A percentile compares a stretch with the other conserved stretches of the same genome.
These are phyloP conservation scores for Magnaporthiopsis rhizophila DNA, from an alignment of 2,329 filamentous ascomycete genomes.

Conservation along the genomic window DNA sequence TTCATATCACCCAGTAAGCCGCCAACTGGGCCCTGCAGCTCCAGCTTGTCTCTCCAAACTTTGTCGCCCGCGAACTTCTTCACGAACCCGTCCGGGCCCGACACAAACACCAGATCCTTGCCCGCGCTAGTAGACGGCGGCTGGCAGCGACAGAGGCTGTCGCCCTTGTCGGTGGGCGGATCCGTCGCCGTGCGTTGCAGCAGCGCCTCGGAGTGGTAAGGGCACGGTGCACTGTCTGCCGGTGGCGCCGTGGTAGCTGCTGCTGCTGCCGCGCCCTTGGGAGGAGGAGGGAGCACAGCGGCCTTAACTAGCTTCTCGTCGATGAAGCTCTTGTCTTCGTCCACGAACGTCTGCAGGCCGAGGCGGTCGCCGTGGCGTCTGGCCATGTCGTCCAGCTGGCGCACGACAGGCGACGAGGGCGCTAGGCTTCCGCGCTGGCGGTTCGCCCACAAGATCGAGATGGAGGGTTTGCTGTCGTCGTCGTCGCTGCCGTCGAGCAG, in stretches of 20 bases:
- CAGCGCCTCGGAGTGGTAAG: slow-evolving; percentile 19
- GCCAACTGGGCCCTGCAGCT: slow-evolving; percentile 66
- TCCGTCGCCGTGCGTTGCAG: slow-evolving; percentile 15
- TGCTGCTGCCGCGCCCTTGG: slow-evolving; percentile 8
- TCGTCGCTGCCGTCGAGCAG: slow-evolving; percentile 35
- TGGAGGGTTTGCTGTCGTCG: slow-evolving; percentile 26
- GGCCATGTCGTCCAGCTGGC: slow-evolving; percentile 57
- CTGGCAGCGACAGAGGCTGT: slow-evolving; percentile 19
- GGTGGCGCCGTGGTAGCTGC: neutral
- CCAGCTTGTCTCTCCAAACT: slow-evolving; percentile 61
- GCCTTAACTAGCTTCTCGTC: slow-evolving; percentile 22
- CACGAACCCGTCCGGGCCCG: slow-evolving; percentile 87
- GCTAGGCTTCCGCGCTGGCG: slow-evolving; percentile 56
- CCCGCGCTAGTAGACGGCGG: slow-evolving; percentile 24
- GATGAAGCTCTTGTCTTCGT: slow-evolving; percentile 68
- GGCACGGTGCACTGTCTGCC: slow-evolving; percentile 10
- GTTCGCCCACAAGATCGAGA: slow-evolving; percentile 81
- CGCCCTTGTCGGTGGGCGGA: slow-evolving; percentile 15
- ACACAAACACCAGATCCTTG: slow-evolving; percentile 69
- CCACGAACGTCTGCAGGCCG: slow-evolving; percentile 67
- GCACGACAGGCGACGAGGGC: slow-evolving; percentile 46
- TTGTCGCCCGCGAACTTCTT: slow-evolving; percentile 73
- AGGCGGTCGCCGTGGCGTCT: slow-evolving; percentile 46
- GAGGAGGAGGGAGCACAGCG: slow-evolving; percentile 16
- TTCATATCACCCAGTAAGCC: slow-evolving; percentile 59